These are phyloP conservation scores for Henckelia pumila DNA, from an alignment of 257 asterid species.

Conservation along the genomic window DNA sequence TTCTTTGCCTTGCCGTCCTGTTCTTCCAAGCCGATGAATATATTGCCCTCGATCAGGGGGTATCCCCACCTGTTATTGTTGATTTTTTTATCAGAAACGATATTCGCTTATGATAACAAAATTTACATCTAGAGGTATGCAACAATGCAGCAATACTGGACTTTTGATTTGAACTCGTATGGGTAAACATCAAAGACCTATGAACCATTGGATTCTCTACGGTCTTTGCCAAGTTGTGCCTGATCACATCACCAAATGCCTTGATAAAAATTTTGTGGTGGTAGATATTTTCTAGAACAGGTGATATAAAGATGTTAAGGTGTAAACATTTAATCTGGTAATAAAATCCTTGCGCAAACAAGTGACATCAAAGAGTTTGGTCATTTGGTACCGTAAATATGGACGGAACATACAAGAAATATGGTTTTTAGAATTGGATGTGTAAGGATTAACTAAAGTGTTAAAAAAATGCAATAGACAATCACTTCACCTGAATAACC, in stretches of 20 bases:
- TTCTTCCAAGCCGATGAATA: slow-evolving; percentile 88
- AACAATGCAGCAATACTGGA: no score
- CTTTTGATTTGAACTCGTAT: no score
- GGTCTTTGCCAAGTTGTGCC: no score
- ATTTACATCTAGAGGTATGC: no score
- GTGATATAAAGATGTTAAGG: background rate
- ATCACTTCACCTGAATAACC: slow-evolving; percentile 70
- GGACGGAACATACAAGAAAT: background rate
- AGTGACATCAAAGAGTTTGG: background rate
- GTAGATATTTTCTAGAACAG: background rate
- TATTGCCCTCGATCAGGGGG: slow-evolving; percentile 85
- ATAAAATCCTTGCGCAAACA: background rate
- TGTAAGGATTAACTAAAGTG: no score
- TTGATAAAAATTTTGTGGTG: background rate
- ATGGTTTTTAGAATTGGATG: background rate
- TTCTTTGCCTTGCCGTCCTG: slow-evolving; percentile 87
- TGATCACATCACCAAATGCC: slow-evolving; percentile 12
- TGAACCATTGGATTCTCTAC: no score
- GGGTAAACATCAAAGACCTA: no score
- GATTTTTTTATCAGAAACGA: no score
- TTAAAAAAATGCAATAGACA: background rate
- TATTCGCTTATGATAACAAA: no score
- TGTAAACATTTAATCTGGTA: background rate
- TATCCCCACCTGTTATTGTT: slow-evolving; percentile 56
- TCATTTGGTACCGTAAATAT: no score